Base-by-base conservation (phyloP, 73 alveolate genomes). In the Paramecium tetraurelia region DNA sequence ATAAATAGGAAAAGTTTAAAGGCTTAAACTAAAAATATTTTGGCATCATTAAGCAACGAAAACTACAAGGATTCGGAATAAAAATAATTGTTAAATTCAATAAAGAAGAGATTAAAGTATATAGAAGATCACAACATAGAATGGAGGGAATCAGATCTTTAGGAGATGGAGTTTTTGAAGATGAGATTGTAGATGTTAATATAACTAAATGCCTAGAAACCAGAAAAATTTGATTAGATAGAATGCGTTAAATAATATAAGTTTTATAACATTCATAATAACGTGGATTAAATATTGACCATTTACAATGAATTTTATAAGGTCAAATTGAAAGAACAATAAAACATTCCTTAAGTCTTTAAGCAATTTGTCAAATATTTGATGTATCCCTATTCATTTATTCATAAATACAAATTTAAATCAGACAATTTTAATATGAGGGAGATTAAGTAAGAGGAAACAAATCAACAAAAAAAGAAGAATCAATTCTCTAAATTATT, bases 371-470 rank as follows among this genome's bases (percentile, higher is more conserved):
- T 80, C 8, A 40, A 35, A 10, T 80, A 80, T 80, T 24, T 48
- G 6, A 31, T 41, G 75, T 80, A 44, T 44, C 90, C 90, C 5
- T 80, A 80, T 80, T 20, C 33, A 31, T 80, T 31, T 44, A 80
- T 80, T 24, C 33, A 80, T 46, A 80, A 80, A 48, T 80, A 80
- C 18, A 80, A 80, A 80, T 80, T 44, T 80, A 80, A 46, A 24
- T 33, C 40, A 35, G 86, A 72, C 16, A 22, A 72, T 16, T 72
- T 72, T 72, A 72, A 63, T 63, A 24, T 53, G 14, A 53, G 69
- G 21, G 69, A 63, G 27, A 63, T 63, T 63, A 33, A 31, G 24
- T 14, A 63, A 18, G 50, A 63, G 29, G 84, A 63, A 5, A 14
- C 41, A 63, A 27, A 27, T 63, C 5, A 63, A 7, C 7, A 63